Evolutionary conservation across 768 basidiomycete genomes (phyloP).

Genomic region (Podaxis mareebaensis): DNA sequence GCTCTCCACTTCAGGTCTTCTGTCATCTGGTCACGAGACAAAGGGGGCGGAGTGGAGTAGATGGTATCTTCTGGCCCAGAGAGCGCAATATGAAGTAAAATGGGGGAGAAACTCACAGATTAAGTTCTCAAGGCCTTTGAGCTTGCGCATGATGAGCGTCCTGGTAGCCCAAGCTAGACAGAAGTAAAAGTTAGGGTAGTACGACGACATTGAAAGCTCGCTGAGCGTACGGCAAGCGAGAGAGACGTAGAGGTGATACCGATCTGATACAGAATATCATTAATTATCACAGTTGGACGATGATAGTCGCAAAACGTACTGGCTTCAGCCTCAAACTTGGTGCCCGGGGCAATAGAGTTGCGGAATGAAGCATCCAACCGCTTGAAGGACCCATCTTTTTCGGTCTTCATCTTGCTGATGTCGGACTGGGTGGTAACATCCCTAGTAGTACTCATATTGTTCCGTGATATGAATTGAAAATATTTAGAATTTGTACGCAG

Average conservation of each 20-base stretch:
- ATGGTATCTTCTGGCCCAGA: background rate
- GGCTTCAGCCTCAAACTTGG: conserved; percentile 62
- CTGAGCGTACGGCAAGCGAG: conserved; percentile 73
- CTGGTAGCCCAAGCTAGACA: conserved; percentile 88
- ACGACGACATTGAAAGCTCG: background rate
- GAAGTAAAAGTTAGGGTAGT: conserved; percentile 11
- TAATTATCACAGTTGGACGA: background rate
- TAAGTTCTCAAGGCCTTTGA: conserved; percentile 88
- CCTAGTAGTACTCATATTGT: conserved; percentile 29
- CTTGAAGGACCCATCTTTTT: conserved; percentile 69
- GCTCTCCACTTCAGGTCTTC: background rate
- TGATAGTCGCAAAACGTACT: conserved; percentile 44
- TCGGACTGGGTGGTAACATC: conserved; percentile 45
- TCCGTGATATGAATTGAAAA: background rate
- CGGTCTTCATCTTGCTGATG: conserved; percentile 53
- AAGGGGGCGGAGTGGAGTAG: background rate
- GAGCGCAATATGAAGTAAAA: background rate
- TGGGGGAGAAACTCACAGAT: conserved; percentile 55
- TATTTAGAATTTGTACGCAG: background rate
- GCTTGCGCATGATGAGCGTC: conserved; percentile 82
- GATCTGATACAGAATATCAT: conserved; percentile 46
- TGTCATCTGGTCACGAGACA: background rate
- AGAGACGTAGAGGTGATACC: conserved; percentile 91
- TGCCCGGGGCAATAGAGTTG: conserved; percentile 43
- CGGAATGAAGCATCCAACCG: conserved; percentile 50